Conservation (phyloP, 2,329 filamentous ascomycete species). For the Hymenotorrendiella dingleyae region DNA sequence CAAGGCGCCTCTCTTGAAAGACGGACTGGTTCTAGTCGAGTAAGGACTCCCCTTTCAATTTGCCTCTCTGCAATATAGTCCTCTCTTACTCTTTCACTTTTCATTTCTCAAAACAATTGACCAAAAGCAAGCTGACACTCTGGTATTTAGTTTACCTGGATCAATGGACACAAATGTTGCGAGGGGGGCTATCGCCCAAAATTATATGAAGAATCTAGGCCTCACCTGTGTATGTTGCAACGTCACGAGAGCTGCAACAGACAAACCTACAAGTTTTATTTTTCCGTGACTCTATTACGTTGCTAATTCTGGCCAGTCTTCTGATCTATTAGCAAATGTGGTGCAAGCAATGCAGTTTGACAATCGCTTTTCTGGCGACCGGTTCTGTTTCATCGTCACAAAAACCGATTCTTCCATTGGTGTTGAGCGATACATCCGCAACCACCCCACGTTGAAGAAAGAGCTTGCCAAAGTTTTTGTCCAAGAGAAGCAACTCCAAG, state of each 20-base stretch:
- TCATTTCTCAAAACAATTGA: too few relatives aligned
- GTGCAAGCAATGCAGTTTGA: constrained; percentile 18
- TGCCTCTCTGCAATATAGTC: too few relatives aligned
- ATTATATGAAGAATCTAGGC: constrained; percentile 14
- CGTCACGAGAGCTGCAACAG: constrained; percentile 8
- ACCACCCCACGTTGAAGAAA: constrained; percentile 5
- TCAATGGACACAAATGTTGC: constrained; percentile 17
- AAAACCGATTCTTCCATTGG: constrained; percentile 14
- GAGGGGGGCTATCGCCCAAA: constrained; percentile 10
- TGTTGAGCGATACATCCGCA: constrained; percentile 6
- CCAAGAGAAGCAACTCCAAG: neutral
- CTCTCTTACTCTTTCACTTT: too few relatives aligned
- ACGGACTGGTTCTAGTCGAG: constrained; percentile 19
- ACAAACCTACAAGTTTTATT: constrained; percentile 9
- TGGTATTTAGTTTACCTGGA: constrained; percentile 21
- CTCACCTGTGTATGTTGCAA: constrained; percentile 17
- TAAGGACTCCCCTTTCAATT: too few relatives aligned
- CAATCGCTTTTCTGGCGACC: constrained; percentile 9
- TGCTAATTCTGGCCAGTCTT: constrained; percentile 8
- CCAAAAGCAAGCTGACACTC: too few relatives aligned
- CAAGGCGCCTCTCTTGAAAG: constrained; percentile 9
- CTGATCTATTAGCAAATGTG: constrained; percentile 14
- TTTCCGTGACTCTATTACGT: neutral
- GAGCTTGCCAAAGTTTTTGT: neutral
- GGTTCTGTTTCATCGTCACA: constrained; percentile 16